These are phyloP conservation scores for Suillus spraguei DNA, from an alignment of 768 basidiomycete genomes.

Conservation along the genomic window DNA sequence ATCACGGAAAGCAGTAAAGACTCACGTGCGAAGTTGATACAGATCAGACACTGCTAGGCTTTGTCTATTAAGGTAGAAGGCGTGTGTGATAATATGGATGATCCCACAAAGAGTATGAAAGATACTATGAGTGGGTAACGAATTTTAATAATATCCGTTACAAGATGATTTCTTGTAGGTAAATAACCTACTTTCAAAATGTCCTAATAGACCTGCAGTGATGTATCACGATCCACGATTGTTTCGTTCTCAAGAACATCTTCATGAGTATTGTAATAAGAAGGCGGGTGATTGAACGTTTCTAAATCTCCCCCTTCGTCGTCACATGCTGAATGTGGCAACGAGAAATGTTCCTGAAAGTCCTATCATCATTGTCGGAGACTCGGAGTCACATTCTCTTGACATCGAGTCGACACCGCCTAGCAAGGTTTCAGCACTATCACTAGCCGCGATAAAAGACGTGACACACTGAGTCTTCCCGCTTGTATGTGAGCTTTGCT, in stretches of 20 bases:
- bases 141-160: too few species aligned
- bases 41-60: slow-evolving; percentile 40
- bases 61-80: slow-evolving; percentile 30
- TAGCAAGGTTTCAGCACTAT: background rate
- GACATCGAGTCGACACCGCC: background rate
- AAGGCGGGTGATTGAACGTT: too few species aligned
- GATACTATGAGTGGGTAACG: too few species aligned
- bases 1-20: background rate
- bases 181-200: background rate
- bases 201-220: background rate
- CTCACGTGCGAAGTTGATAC: too few species aligned
- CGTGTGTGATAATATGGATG: background rate
- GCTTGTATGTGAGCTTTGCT: background rate
- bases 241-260: too few species aligned
- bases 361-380: too few species aligned
- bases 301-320: too few species aligned
- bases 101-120: background rate
- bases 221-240: too few species aligned
- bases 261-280: too few species aligned
- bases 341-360: too few species aligned
- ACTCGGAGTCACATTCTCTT: too few species aligned
- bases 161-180: background rate
- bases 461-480: background rate
- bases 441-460: background rate
- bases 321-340: too few species aligned